Conservation (phyloP, 148 eudicot species). For the Arctostaphylos glauca region DNA sequence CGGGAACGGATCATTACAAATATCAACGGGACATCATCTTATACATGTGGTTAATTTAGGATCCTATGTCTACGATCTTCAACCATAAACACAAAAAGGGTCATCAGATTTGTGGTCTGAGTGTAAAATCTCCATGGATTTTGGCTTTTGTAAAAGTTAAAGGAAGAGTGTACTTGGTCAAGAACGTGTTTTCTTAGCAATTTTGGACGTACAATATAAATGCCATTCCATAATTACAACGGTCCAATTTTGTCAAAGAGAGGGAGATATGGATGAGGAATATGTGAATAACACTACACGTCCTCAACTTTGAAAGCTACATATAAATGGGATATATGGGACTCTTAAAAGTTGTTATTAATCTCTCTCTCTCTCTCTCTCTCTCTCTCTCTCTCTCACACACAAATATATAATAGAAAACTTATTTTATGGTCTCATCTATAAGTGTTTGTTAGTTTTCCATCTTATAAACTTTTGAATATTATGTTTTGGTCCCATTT, state of each 20-base stretch:
- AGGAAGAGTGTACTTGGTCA: background rate
- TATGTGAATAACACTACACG: conserved; percentile 36
- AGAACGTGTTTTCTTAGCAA: background rate
- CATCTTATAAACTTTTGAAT: no score
- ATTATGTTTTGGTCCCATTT: no score
- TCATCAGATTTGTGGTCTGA: background rate
- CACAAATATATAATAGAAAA: no score
- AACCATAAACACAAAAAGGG: background rate
- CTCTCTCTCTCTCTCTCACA: conserved; percentile 11
- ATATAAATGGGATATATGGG: conserved; percentile 12
- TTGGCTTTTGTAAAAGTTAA: background rate
- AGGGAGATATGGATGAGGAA: conserved; percentile 44
- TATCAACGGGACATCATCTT: background rate
- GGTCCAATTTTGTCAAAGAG: conserved; percentile 12
- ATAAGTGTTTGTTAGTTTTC: no score
- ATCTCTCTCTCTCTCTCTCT: conserved; percentile 7
- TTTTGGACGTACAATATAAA: no score
- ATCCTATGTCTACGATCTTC: conserved; percentile 10
- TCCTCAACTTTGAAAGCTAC: conserved; percentile 31
- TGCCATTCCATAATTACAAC: conserved; percentile 2
- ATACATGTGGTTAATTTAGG: background rate
- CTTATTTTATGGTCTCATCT: no score
- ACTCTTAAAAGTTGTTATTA: conserved; percentile 19
- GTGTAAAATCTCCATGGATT: background rate
- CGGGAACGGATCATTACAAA: no score